These are phyloP conservation scores for Colletotrichum brevisporum DNA, from an alignment of 2,329 filamentous ascomycete species.

Conservation along the genomic window DNA sequence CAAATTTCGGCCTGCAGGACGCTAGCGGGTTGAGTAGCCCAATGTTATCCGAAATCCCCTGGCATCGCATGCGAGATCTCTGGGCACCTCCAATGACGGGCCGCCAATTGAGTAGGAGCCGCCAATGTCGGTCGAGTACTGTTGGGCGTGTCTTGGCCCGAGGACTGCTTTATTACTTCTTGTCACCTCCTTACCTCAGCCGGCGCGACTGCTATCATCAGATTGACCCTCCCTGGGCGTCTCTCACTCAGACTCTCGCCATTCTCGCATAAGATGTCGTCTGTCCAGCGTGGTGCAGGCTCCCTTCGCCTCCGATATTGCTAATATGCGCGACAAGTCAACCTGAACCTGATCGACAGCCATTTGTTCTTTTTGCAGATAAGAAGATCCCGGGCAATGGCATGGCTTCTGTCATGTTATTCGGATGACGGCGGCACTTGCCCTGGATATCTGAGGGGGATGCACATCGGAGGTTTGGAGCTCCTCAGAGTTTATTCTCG, in stretches of 20 bases:
- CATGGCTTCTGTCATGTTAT: slow-evolving; percentile 14
- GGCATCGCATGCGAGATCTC: slow-evolving; percentile 16
- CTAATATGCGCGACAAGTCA: neutral
- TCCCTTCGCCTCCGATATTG: slow-evolving; percentile 14
- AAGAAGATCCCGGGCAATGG: slow-evolving; percentile 23
- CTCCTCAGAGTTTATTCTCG: slow-evolving; percentile 10
- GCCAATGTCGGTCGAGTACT: slow-evolving; percentile 7
- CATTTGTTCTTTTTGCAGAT: slow-evolving; percentile 10
- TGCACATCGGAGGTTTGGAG: slow-evolving; percentile 10
- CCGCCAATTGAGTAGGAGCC: slow-evolving; percentile 16
- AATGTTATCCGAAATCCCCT: slow-evolving; percentile 9
- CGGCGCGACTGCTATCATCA: slow-evolving; percentile 8
- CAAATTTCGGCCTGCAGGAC: slow-evolving; percentile 21
- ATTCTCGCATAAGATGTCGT: neutral
- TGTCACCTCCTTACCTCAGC: slow-evolving; percentile 31
- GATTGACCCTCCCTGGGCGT: slow-evolving; percentile 10
- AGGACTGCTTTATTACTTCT: slow-evolving; percentile 3
- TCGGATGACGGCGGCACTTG: slow-evolving; percentile 24
- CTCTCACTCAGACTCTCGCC: neutral
- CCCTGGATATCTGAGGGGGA: neutral
- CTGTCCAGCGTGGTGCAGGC: neutral
- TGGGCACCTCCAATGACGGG: slow-evolving; percentile 9
- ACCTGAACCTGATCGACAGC: slow-evolving; percentile 12
- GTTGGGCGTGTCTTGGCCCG: slow-evolving; percentile 22
- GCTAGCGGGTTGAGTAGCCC: slow-evolving; percentile 10